These are phyloP conservation scores for Takakia lepidozioides DNA, from an alignment of 225 moss, liverwort and hornwort genomes.

Conservation along the genomic window DNA sequence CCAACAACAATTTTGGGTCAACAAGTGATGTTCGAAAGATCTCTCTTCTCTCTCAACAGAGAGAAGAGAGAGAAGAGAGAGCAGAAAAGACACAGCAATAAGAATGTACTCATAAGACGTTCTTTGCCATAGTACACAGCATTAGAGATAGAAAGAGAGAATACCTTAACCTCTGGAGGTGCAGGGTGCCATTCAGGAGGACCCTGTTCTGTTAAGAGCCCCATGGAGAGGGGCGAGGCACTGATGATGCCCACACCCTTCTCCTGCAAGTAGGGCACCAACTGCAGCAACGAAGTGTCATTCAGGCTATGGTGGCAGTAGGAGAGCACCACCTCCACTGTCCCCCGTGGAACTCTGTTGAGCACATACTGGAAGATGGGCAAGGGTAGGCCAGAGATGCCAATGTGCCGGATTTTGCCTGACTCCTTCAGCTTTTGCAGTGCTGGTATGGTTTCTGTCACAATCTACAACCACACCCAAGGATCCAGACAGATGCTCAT, in stretches of 20 bases:
- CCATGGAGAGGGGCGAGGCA: slow-evolving; percentile 95
- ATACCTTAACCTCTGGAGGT: slow-evolving; percentile 70
- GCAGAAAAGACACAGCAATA: too few relatives aligned
- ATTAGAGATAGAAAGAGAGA: too few relatives aligned
- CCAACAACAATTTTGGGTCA: too few relatives aligned
- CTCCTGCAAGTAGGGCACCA: slow-evolving; percentile 75
- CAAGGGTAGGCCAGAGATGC: slow-evolving; percentile 84
- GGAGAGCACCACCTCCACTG: slow-evolving; percentile 64
- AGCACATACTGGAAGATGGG: slow-evolving; percentile 63
- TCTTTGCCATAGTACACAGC: too few relatives aligned
- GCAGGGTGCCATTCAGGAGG: slow-evolving; percentile 97
- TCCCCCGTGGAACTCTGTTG: slow-evolving; percentile 70
- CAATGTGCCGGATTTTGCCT: slow-evolving; percentile 78
- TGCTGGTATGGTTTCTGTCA: slow-evolving; percentile 84
- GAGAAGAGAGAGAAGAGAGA: neutral
- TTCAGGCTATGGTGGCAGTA: slow-evolving; percentile 88
- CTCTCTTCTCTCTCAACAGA: too few relatives aligned
- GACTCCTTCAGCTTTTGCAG: slow-evolving; percentile 70
- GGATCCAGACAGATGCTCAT: neutral
- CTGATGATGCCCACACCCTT: slow-evolving; percentile 91
- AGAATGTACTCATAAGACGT: too few relatives aligned
- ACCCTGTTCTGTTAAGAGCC: slow-evolving; percentile 64
- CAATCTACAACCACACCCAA: slow-evolving; percentile 23
- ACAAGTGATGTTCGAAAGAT: too few relatives aligned
- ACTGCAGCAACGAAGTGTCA: slow-evolving; percentile 59